Base-by-base conservation (phyloP, 345 rosid species). In the Eucalyptus marginata region DNA sequence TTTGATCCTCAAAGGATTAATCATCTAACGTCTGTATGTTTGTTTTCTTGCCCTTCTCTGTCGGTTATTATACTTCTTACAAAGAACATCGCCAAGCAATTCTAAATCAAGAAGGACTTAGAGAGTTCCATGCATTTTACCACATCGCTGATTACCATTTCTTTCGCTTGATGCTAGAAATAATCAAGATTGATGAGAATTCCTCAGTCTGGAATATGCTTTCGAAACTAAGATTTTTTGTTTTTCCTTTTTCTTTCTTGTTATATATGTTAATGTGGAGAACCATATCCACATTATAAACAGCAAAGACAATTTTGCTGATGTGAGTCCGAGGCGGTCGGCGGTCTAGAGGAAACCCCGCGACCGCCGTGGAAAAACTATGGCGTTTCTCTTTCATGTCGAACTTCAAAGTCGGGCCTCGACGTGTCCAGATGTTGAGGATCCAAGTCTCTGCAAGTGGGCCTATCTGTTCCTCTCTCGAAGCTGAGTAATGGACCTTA, bases 131-230 rank as follows among this genome's bases (percentile, higher is more conserved):
- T 15, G 11, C 22, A 66, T 66, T 66, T 66, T 9, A 17, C 11
- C 3, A 0, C 11, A 15, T 66, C 3, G 0, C 11, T 7, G 0
- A 64, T 14, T n/a, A 33, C 5, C 40, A n/a, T n/a, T 17, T 16
- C 5, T 64, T 64, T n/a, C 2, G 8, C 20, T 1, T n/a, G 1
- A 14, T 1, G 40, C 3, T 0, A 5, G 1, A 33, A 59, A 15
- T 11, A 59, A 59, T 59, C 6, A 2, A 1, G n/a, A 59, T 59
- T 59, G 15, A 66, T 14, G 17, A 31, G 17, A 31, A 31, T 15
- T 31, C 17, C 0, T 31, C 10, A 1, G 7, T 31, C 6, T 8
- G 22, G 11, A 66, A n/a, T 66, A 7, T 66, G 43, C 43, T 31
- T 7, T 31, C 4, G 43, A 31, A 64, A 66, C 0, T n/a, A 7